phyloP scores from a whole-genome alignment of 306 rosid genomes.

The Coriaria nepalensis region DNA sequence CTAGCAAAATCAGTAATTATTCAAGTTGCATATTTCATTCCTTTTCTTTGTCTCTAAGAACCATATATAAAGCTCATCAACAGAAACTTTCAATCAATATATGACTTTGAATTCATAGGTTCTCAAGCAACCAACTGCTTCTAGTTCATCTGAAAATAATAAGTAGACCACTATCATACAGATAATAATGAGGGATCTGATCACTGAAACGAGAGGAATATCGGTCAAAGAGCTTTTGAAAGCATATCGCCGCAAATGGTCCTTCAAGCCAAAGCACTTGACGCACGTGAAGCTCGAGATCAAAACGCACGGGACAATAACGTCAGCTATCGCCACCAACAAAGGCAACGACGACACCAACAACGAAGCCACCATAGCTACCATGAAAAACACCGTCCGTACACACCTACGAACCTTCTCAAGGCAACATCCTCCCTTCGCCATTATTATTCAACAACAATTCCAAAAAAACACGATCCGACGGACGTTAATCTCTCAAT shows the following conservation, averaged over 20 bases:
- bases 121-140: too few species aligned
- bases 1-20: too few species aligned
- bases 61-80: too few species aligned
- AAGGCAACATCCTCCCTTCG: slow-evolving; percentile 56
- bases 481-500: slow-evolving; percentile 4
- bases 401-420: slow-evolving; percentile 61
- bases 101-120: too few species aligned
- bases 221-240: slow-evolving; percentile 85
- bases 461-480: slow-evolving; percentile 9
- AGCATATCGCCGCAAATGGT: slow-evolving; percentile 64
- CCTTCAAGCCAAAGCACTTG: slow-evolving; percentile 49
- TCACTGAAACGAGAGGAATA: slow-evolving; percentile 76
- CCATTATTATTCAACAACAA: slow-evolving; percentile 27
- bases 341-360: slow-evolving; percentile 75
- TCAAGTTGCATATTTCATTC: too few species aligned
- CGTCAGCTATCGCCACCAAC: slow-evolving; percentile 63
- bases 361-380: slow-evolving; percentile 69
- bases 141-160: neutral
- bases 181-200: slow-evolving; percentile 67
- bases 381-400: slow-evolving; percentile 72
- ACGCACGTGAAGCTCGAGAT: slow-evolving; percentile 73
- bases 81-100: neutral
- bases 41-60: too few species aligned
- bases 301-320: slow-evolving; percentile 57
- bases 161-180: slow-evolving; percentile 30